Evolutionary conservation across 345 rosid genomes (phyloP), one percentile per base, ranked within the genome.

Genomic region (Eucalyptus pauciflora): DNA sequence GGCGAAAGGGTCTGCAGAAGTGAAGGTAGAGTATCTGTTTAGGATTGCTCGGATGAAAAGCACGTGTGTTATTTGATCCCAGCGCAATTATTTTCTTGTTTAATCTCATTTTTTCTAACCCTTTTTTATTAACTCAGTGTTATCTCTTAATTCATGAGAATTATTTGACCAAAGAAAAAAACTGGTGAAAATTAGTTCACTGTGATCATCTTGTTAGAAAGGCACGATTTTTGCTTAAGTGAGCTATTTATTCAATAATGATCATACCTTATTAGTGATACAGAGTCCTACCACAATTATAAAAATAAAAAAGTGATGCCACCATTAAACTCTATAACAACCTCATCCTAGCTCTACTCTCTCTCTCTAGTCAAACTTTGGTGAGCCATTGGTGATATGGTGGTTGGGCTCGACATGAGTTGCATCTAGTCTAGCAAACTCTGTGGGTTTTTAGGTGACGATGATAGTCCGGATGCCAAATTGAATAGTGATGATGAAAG

Each of bases 321-420:
- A 1, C 13, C 8, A 0, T 56, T 10, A 56, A 56, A 52, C 58
- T 20, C 2, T 2, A 20, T 20, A 52, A 1, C 0, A 3, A 22
- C 1, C 1, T 56, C 12, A 2, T 29, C 15, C 15, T 27, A 12
- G 1, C 16, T 27, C 2, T 27, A 10, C 33, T 27, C 8, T 62
- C 67, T 60, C 7, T 11, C 67, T 60, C 8, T 11, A 0, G 15
- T 12, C 31, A 29, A 27, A 4, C 69, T 62, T 62, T 29, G 31
- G 15, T 27, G 33, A 62, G n/a, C 33, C 6, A 12, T 11, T 27
- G 67, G 7, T 60, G 67, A 11, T 27, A 27, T 11, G 15, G 67
- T 12, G 15, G 31, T 25, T 12, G 67, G 29, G 67, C 31, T 27
- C 2, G 16, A 60, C 31, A 3, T 29, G 69, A 29, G 5, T 0